Evolutionary conservation across 2,329 filamentous ascomycete genomes (phyloP).

Genomic region (Parastagonospora avenae): DNA sequence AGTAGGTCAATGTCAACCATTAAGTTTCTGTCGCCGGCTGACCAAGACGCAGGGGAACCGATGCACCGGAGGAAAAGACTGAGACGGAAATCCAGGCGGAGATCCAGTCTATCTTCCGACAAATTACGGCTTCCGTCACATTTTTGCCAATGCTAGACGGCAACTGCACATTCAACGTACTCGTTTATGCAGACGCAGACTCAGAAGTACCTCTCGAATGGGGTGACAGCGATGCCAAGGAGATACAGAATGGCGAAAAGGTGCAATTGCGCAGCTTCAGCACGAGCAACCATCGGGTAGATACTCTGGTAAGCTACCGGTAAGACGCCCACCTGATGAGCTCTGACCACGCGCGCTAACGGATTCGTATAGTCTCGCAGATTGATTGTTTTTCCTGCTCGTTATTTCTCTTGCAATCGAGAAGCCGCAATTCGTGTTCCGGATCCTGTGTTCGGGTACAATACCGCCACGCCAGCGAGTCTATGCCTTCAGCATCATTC

Average conservation of each 20-base stretch:
- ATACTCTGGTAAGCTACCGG: slow-evolving; percentile 93
- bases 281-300: slow-evolving; percentile 90
- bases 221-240: slow-evolving; percentile 97
- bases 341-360: slow-evolving; percentile 7
- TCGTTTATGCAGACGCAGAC: slow-evolving; percentile 96
- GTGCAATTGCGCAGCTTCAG: slow-evolving; percentile 96
- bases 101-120: slow-evolving; percentile 94
- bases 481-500: no score
- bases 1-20: slow-evolving; percentile 49
- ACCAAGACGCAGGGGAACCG: slow-evolving; percentile 28
- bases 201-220: slow-evolving; percentile 97
- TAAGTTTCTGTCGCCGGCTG: slow-evolving; percentile 15
- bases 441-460: background rate
- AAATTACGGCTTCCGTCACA: slow-evolving; percentile 96
- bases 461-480: no score
- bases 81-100: slow-evolving; percentile 93
- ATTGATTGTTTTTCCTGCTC: slow-evolving; percentile 7
- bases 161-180: slow-evolving; percentile 97
- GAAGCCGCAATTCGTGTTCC: background rate
- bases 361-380: slow-evolving; percentile 24
- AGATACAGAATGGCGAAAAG: slow-evolving; percentile 92
- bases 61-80: slow-evolving; percentile 70
- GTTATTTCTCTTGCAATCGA: no score
- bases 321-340: slow-evolving; percentile 17
- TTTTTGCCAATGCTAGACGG: slow-evolving; percentile 93